phyloP scores from a whole-genome alignment of 352 stramenopile species.

The Pythium aristosporum region DNA sequence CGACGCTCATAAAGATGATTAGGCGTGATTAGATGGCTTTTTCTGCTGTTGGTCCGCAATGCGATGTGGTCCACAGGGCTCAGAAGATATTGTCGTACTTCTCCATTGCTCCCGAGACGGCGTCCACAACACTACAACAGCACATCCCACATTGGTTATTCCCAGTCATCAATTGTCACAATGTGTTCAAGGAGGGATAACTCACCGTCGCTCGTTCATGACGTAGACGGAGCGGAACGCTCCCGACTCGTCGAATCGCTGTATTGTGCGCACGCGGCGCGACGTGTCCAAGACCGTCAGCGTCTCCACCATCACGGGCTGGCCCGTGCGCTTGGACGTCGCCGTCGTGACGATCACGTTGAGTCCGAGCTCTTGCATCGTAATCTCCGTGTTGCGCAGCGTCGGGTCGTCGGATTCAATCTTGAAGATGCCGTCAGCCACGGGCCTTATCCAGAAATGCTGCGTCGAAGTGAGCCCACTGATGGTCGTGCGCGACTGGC shows the following conservation, averaged over 20 bases:
- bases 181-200: too few species aligned
- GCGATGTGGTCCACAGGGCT: neutral
- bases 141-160: neutral
- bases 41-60: neutral
- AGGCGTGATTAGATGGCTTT: neutral
- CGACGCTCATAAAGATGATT: too few species aligned
- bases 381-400: slow-evolving; percentile 77
- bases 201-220: slow-evolving; percentile 80
- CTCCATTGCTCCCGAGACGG: slow-evolving; percentile 85
- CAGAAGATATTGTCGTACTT: slow-evolving; percentile 86
- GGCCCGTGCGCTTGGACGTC: slow-evolving; percentile 84
- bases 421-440: slow-evolving; percentile 87
- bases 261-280: slow-evolving; percentile 74
- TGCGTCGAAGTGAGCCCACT: slow-evolving; percentile 82
- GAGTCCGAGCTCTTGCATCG: slow-evolving; percentile 82
- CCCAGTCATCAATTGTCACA: too few species aligned
- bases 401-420: slow-evolving; percentile 83
- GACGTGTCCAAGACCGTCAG: slow-evolving; percentile 84
- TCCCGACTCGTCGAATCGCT: slow-evolving; percentile 85
- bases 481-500: slow-evolving; percentile 84
- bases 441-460: slow-evolving; percentile 88
- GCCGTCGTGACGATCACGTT: slow-evolving; percentile 84
- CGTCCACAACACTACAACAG: slow-evolving; percentile 65
- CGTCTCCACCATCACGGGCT: slow-evolving; percentile 82
- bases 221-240: slow-evolving; percentile 87